Evolutionary conservation across 176 grass and related monocot genomes (phyloP).

Genomic region (Rhipidocladum racemiflorum): DNA sequence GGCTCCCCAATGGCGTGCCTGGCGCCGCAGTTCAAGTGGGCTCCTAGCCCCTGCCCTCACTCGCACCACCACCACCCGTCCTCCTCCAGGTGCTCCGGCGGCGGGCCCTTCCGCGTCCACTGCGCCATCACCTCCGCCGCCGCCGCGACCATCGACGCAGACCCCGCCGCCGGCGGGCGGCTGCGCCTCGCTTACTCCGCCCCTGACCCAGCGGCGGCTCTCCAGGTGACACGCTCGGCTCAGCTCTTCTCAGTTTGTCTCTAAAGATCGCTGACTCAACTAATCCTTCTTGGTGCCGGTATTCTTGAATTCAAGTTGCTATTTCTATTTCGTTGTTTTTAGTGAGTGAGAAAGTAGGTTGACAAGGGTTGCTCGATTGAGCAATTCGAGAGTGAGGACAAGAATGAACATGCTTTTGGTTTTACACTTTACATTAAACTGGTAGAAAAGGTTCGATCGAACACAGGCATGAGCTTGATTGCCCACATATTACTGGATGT

Average conservation of each 20-base stretch:
- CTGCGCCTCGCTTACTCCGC: slow-evolving; percentile 23
- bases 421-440: background rate
- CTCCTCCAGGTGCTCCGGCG: slow-evolving; percentile 30
- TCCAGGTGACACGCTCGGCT: slow-evolving; percentile 32
- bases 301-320: background rate
- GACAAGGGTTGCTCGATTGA: background rate
- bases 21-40: slow-evolving; percentile 50
- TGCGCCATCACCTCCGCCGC: slow-evolving; percentile 22
- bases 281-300: background rate
- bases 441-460: background rate
- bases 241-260: background rate
- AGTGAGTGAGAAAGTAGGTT: background rate
- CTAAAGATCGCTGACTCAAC: background rate
- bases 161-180: background rate
- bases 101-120: slow-evolving; percentile 19
- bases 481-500: background rate
- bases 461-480: background rate
- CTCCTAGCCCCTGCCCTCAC: background rate
- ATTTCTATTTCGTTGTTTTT: background rate
- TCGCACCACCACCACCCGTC: background rate
- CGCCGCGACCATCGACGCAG: slow-evolving; percentile 24
- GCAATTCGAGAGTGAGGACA: background rate
- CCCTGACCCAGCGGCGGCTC: background rate
- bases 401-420: background rate
- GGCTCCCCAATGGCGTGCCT: slow-evolving; percentile 39